Evolutionary conservation across 2,329 filamentous ascomycete genomes (phyloP).

Genomic region (Fusarium sp.): DNA sequence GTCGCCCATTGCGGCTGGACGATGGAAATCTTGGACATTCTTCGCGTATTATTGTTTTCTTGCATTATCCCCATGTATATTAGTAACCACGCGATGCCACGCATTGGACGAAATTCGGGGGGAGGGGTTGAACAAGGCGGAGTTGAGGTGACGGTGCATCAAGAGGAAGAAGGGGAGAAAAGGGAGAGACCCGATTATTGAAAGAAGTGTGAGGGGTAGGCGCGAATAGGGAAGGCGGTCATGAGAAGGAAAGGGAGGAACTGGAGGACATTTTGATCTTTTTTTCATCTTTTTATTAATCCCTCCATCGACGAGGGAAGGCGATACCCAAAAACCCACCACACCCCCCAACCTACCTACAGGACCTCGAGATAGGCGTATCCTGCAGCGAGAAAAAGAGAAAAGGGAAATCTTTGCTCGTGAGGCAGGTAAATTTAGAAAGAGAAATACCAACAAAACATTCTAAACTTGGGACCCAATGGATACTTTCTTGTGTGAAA

Average conservation of each 20-base stretch:
- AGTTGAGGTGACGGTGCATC: slow-evolving; percentile 27
- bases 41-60: slow-evolving; percentile 23
- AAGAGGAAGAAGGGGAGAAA: neutral
- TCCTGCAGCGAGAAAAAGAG: slow-evolving; percentile 19
- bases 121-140: slow-evolving; percentile 10
- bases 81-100: slow-evolving; percentile 19
- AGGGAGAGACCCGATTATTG: slow-evolving; percentile 2
- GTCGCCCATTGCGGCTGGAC: slow-evolving; percentile 7
- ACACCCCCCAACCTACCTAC: neutral
- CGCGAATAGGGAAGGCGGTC: neutral
- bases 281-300: slow-evolving; percentile 3
- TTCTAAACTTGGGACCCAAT: neutral
- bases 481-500: neutral
- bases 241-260: slow-evolving; percentile 4
- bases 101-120: slow-evolving; percentile 7
- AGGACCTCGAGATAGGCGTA: slow-evolving; percentile 15
- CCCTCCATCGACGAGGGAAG: slow-evolving; percentile 39
- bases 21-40: slow-evolving; percentile 17
- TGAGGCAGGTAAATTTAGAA: slow-evolving; percentile 13
- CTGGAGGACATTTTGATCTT: neutral
- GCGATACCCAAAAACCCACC: slow-evolving; percentile 40
- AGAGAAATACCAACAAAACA: slow-evolving; percentile 24
- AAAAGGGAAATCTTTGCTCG: neutral
- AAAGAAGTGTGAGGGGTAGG: slow-evolving; percentile 13
- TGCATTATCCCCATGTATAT: slow-evolving; percentile 37